Evolutionary conservation across 768 basidiomycete genomes (phyloP).

Genomic region (Chalciporus piperatus): DNA sequence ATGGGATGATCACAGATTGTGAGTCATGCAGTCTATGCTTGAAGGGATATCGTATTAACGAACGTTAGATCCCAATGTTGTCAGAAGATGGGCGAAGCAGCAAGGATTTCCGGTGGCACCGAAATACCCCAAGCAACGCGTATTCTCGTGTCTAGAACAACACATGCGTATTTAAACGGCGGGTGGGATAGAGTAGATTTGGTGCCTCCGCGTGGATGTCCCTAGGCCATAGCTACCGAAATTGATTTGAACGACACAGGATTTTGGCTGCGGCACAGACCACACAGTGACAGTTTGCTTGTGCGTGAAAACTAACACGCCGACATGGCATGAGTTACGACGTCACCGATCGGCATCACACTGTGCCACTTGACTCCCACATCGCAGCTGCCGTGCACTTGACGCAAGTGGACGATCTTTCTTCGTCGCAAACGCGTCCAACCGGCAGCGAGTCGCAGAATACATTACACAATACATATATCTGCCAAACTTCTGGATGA

Average conservation of each 20-base stretch:
- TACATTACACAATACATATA: not conserved
- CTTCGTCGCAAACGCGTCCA: slow-evolving; percentile 17
- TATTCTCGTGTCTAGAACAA: slow-evolving; percentile 59
- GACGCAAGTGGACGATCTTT: not conserved
- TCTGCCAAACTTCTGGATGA: not conserved
- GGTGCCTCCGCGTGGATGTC: no score
- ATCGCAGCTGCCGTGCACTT: no score
- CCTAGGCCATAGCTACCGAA: no score
- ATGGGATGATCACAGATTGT: slow-evolving; percentile 80
- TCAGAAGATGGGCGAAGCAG: slow-evolving; percentile 57
- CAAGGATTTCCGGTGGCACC: slow-evolving; percentile 53
- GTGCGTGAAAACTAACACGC: not conserved
- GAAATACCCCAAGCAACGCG: slow-evolving; percentile 53
- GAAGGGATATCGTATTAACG: not conserved
- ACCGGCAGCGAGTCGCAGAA: slow-evolving; percentile 8
- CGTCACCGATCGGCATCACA: no score
- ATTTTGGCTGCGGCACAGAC: not conserved
- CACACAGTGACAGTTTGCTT: not conserved
- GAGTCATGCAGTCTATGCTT: slow-evolving; percentile 6
- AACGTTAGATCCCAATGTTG: slow-evolving; percentile 46
- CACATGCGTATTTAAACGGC: slow-evolving; percentile 37
- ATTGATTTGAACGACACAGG: no score
- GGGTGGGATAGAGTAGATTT: not conserved
- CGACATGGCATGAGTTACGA: no score
- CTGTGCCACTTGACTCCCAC: no score